A percentile compares a stretch with the other conserved stretches of the same genome.
These are phyloP conservation scores for Cladophialophora chaetospira DNA, from an alignment of 2,329 filamentous ascomycete species.

Conservation along the genomic window DNA sequence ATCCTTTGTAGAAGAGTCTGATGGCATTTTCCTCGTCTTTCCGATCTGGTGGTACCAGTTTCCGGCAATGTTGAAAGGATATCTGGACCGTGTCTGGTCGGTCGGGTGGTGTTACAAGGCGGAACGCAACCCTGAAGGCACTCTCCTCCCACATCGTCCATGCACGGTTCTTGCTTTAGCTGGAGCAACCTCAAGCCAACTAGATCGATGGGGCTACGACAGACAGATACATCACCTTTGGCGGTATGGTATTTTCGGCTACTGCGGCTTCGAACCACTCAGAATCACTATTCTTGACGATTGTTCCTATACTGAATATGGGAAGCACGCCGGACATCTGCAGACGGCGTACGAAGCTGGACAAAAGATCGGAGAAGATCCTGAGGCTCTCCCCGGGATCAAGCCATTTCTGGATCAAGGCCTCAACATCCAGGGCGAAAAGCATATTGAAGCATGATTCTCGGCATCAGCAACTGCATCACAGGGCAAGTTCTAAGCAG, in stretches of 20 bases:
- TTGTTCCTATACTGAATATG: constrained; percentile 1
- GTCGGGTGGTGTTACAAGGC: constrained; percentile 15
- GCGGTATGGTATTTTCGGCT: constrained; percentile 17
- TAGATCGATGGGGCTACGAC: constrained; percentile 17
- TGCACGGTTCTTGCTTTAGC: constrained; percentile 14
- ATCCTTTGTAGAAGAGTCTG: constrained; percentile 12
- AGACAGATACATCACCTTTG: constrained; percentile 14
- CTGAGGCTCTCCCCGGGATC: constrained; percentile 10
- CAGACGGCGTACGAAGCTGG: constrained; percentile 10
- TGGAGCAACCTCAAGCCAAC: constrained; percentile 9
- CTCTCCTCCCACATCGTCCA: background rate
- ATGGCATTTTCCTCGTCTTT: constrained; percentile 14
- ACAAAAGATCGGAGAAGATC: constrained; percentile 7
- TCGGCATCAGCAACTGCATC: background rate
- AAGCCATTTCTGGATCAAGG: constrained; percentile 9
- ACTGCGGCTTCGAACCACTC: constrained; percentile 18
- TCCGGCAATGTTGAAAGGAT: constrained; percentile 16
- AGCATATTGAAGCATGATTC: background rate
- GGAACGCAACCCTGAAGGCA: constrained; percentile 14
- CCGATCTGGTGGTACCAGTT: constrained; percentile 18
- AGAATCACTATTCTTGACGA: constrained; percentile 17
- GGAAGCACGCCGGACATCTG: constrained; percentile 8
- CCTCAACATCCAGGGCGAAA: constrained; percentile 12
- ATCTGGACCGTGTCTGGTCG: constrained; percentile 17
- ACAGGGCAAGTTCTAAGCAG: too few relatives aligned